Conservation (phyloP, 2,329 filamentous ascomycete species). For the Chrysosporium queenslandicum region DNA sequence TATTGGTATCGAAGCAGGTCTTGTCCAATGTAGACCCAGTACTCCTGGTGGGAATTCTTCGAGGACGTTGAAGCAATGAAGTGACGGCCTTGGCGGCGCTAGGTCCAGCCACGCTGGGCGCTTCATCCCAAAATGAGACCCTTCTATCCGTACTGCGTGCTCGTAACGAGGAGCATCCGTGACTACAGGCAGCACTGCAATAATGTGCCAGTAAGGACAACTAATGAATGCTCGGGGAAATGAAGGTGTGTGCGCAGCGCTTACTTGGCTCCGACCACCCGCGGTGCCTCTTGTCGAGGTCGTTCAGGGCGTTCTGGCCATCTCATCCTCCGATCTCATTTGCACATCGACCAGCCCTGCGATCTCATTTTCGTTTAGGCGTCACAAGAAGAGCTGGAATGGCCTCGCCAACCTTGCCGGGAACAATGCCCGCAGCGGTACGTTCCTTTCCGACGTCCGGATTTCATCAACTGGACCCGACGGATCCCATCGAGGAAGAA, state of each 20-base stretch:
- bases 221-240: slow-evolving; percentile 20
- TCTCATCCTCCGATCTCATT: not conserved
- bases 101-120: too few relatives aligned
- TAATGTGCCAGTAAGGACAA: slow-evolving; percentile 1
- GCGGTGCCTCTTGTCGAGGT: not conserved
- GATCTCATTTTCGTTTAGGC: not conserved
- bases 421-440: not conserved
- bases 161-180: too few relatives aligned
- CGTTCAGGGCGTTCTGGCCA: not conserved
- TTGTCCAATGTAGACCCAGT: slow-evolving; percentile 1
- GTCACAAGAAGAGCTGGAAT: not conserved
- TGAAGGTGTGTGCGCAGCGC: not conserved
- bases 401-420: not conserved
- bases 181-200: too few relatives aligned
- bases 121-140: too few relatives aligned
- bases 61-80: too few relatives aligned
- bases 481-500: slow-evolving; percentile 16
- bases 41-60: too few relatives aligned
- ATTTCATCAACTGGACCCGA: slow-evolving; percentile 8
- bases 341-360: not conserved
- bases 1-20: slow-evolving; percentile 1
- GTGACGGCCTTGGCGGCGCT: too few relatives aligned
- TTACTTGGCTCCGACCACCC: not conserved
- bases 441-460: slow-evolving; percentile 13
- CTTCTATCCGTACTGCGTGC: too few relatives aligned